Base-by-base conservation (phyloP, 139 green algal genomes). In the Pycnococcus provasolii region DNA sequence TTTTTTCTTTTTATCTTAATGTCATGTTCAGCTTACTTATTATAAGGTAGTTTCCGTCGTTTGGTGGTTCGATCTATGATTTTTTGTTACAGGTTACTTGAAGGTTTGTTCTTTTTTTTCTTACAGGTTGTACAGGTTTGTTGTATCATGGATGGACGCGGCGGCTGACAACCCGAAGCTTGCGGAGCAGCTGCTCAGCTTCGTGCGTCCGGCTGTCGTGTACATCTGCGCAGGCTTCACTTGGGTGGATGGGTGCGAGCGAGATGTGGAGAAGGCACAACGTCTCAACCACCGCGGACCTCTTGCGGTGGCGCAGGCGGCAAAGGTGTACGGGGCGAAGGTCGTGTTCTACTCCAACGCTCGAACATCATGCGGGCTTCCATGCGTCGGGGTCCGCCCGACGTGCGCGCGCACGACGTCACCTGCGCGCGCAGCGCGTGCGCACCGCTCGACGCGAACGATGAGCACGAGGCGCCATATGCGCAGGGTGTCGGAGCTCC, bases 281-380 rank as follows among this genome's bases (percentile, higher is more conserved):
- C 9, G 9, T n/a, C 9, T 39, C 57, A 62, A 62, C 57, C 8
- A 13, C 9, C 8, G 9, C 37, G 57, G n/a, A 11, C 57, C 57
- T n/a, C 9, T 40, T n/a, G n/a, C 37, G n/a, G 8, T 62, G 8
- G 57, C 57, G 8, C 8, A 40, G 57, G 57, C 57, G 9, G 57
- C 57, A 8, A n/a, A 62, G 11, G 57, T 13, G 37, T 8, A 11
- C 57, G 57, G 15, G n/a, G 57, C 57, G 13, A n/a, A 39, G 13
- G 15, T 39, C 8, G 57, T 62, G 37, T 62, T 42, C 57, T 62
- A 44, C 57, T 62, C 57, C 13, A 98, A 44, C 92, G 82, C 82
- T 98, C 89, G 61, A 96, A 97, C 91, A 96, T 96, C n/a, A 58
- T 58, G 52, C 26, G n/a, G 26, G 52, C 52, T 7, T 26, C 52